Evolutionary conservation across 208 protist genomes (phyloP).

Genomic region (Leishmania arabica): DNA sequence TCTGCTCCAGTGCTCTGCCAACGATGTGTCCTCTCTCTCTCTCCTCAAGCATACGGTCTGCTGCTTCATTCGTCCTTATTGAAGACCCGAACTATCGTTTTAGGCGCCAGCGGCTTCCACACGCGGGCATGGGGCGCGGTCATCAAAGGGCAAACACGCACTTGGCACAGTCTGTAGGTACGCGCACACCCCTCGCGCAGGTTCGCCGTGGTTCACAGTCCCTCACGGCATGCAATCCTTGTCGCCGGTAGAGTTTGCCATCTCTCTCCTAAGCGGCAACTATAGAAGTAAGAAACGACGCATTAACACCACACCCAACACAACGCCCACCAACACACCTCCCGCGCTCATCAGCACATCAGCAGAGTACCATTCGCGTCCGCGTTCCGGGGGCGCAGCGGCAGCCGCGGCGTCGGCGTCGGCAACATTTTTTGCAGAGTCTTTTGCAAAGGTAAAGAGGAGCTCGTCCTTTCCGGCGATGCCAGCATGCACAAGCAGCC

Average conservation of each 20-base stretch:
- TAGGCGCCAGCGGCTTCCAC: not conserved
- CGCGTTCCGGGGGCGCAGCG: not conserved
- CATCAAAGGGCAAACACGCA: not conserved
- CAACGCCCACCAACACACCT: slow-evolving; percentile 21
- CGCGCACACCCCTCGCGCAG: not conserved
- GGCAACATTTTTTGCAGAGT: not conserved
- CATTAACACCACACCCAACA: slow-evolving; percentile 17
- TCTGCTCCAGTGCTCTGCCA: not conserved
- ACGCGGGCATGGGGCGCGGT: not conserved
- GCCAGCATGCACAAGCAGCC: slow-evolving; percentile 24
- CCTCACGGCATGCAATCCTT: not conserved
- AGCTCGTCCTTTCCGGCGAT: slow-evolving; percentile 10
- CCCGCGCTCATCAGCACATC: slow-evolving; percentile 18
- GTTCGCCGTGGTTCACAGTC: not conserved
- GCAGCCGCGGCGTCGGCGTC: not conserved
- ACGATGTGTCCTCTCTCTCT: not conserved
- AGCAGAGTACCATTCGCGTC: slow-evolving; percentile 4
- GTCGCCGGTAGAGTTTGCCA: not conserved
- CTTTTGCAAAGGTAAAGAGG: slow-evolving; percentile 1
- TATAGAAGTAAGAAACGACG: slow-evolving; percentile 19
- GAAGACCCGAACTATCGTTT: not conserved
- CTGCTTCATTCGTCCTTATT: not conserved
- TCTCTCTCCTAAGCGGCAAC: not conserved
- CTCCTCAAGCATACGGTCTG: not conserved
- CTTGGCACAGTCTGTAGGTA: not conserved